Percentiles rank a stretch among this genome's conserved stretches.
phyloP scores from a whole-genome alignment of 2,329 filamentous ascomycete species.

The Westerdykella sp. region DNA sequence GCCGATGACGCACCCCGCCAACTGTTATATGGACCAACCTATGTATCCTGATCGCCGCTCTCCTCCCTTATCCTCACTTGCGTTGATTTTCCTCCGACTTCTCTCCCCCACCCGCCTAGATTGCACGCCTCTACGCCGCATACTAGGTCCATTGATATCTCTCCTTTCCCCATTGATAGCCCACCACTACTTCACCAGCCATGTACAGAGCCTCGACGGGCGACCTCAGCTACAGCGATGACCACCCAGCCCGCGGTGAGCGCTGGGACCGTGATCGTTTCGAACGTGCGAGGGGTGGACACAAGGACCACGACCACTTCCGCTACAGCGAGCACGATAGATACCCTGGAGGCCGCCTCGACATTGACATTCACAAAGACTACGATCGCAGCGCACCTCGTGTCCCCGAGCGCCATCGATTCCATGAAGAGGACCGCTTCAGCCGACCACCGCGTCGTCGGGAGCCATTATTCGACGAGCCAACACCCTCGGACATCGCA shows the following conservation, averaged over 20 bases:
- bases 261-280: slow-evolving; percentile 49
- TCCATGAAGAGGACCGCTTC: slow-evolving; percentile 49
- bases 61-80: not conserved
- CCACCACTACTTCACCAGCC: slow-evolving; percentile 2
- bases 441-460: slow-evolving; percentile 34
- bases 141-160: slow-evolving; percentile 1
- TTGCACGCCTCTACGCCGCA: not conserved
- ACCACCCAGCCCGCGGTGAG: slow-evolving; percentile 32
- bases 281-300: slow-evolving; percentile 38
- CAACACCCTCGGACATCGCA: slow-evolving; percentile 42
- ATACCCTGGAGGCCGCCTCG: slow-evolving; percentile 36
- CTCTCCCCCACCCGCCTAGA: not conserved
- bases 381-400: slow-evolving; percentile 35
- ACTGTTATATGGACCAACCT: not conserved
- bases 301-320: slow-evolving; percentile 33
- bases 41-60: not conserved
- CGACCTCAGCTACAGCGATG: slow-evolving; percentile 40
- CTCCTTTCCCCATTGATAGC: slow-evolving; percentile 1
- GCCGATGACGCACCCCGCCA: slow-evolving; percentile 24
- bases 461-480: slow-evolving; percentile 45
- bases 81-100: not conserved
- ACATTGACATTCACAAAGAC: slow-evolving; percentile 40
- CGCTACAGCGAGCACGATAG: slow-evolving; percentile 43
- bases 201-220: slow-evolving; percentile 40
- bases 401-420: slow-evolving; percentile 45